A percentile compares a stretch with the other conserved stretches of the same genome.
Conservation (phyloP, 805 yeast genomes). For the Cyberlindnera petersonii region DNA sequence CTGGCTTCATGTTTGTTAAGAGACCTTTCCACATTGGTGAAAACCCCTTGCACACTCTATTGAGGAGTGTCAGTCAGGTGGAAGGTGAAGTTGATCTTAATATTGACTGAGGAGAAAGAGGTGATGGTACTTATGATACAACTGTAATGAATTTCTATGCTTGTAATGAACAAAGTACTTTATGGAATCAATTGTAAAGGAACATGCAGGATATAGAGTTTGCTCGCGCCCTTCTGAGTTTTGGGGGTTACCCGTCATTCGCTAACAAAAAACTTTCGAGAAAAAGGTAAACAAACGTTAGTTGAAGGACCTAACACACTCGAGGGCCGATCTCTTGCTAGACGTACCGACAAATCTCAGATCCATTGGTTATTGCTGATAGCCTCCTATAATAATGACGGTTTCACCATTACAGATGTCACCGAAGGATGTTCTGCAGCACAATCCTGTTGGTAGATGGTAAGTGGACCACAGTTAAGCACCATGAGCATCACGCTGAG, state of each 20-base stretch:
- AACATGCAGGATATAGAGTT: no score
- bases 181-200: no score
- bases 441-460: conserved; percentile 2
- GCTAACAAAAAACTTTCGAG: conserved; percentile 6
- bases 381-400: conserved; percentile 1
- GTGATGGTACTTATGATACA: not conserved
- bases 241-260: no score
- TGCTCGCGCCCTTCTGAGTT: no score
- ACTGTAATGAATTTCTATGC: not conserved
- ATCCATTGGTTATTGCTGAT: not conserved
- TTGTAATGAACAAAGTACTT: no score
- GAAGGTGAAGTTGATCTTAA: conserved; percentile 4
- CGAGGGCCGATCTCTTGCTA: no score
- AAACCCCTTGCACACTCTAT: conserved; percentile 5
- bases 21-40: not conserved
- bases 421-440: not conserved
- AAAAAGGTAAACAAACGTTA: conserved; percentile 14
- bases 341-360: not conserved
- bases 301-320: not conserved
- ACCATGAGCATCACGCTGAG: not conserved
- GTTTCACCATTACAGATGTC: not conserved
- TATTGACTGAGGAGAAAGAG: conserved; percentile 9
- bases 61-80: not conserved
- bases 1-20: conserved; percentile 1
- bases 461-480: not conserved